These are phyloP conservation scores for Mucor racemosus DNA, from an alignment of 371 early-diverging fungal genomes.

Conservation along the genomic window DNA sequence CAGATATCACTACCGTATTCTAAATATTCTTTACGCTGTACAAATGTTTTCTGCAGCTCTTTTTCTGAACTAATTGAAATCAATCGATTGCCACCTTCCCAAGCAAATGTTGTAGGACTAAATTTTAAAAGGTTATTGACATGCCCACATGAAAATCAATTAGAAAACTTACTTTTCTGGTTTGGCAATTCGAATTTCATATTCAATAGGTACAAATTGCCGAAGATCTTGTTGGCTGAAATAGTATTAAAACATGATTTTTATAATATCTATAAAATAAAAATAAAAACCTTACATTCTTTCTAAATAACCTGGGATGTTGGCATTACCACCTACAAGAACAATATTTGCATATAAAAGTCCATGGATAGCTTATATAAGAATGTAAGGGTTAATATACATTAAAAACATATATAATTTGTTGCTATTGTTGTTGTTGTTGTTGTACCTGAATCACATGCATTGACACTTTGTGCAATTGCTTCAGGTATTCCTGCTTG, in stretches of 20 bases:
- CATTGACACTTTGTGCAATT: constrained; percentile 66
- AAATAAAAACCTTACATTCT: constrained; percentile 60
- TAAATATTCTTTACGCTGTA: constrained; percentile 61
- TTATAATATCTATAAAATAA: neutral
- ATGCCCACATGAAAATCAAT: neutral
- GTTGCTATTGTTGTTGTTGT: too few relatives aligned
- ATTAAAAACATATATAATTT: neutral
- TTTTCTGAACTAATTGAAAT: constrained; percentile 47
- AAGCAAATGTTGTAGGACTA: constrained; percentile 61
- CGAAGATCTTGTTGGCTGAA: constrained; percentile 63
- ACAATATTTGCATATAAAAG: constrained; percentile 78
- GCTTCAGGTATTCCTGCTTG: constrained; percentile 86
- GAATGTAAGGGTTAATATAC: neutral
- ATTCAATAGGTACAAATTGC: constrained; percentile 63
- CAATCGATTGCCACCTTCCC: constrained; percentile 58
- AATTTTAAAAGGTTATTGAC: neutral
- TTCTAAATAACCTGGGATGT: constrained; percentile 69
- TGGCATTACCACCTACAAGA: constrained; percentile 78
- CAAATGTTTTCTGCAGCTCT: constrained; percentile 53
- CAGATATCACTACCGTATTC: constrained; percentile 64
- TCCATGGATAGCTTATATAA: constrained; percentile 59
- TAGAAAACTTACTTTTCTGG: constrained; percentile 62
- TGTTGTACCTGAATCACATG: constrained; percentile 53
- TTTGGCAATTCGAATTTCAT: constrained; percentile 63
- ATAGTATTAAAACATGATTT: neutral